Evolutionary conservation across 2,329 filamentous ascomycete genomes (phyloP), one percentile per base, ranked within the genome.

Genomic region (Fusarium anguioides): DNA sequence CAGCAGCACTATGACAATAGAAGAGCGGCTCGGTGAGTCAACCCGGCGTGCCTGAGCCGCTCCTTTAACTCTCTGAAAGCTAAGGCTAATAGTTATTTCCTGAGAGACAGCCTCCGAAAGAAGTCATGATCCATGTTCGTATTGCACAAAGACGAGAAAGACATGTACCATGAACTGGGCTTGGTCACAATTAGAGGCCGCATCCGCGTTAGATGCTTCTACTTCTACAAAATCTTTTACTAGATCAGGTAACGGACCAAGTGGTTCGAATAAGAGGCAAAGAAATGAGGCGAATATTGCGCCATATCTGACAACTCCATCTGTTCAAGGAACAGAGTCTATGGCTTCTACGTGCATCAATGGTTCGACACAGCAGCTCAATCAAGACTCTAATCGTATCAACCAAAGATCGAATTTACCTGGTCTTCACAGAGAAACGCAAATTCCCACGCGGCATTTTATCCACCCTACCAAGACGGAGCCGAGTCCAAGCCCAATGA

Each of bases 71-170:
- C 17, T 20, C 12, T 11, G 1, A 36, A 20, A n/a, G 21, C 1
- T 15, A 21, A 23, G 24, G 24, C 50, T 66, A 47, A 66, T n/a
- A 9, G 1, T 8, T 15, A 1, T 18, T 31, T 15, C 29, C 14
- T 3, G 12, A 37, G 26, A 14, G 33, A 2, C 41, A 69, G 66
- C 39, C 27, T 45, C 52, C 18, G 60, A 44, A 3, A 29, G 21
- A 11, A 31, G 27, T 3, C 46, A 52, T 18, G 36, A 47, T n/a
- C 49, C 73, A 59, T 76, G 75, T 29, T 75, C 75, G 4, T 76
- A 77, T 20, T 76, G 75, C 24, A 44, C 54, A n/a, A 77, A 69
- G 58, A 76, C 75, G 4, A 72, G 69, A 17, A 76, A 76, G 48
- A 60, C 59, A 14, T 76, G 75, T 53, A 75, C 75, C 6, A 62